These are phyloP conservation scores for Herpotrichia juniperi DNA, from an alignment of 2,329 filamentous ascomycete species.

Conservation along the genomic window DNA sequence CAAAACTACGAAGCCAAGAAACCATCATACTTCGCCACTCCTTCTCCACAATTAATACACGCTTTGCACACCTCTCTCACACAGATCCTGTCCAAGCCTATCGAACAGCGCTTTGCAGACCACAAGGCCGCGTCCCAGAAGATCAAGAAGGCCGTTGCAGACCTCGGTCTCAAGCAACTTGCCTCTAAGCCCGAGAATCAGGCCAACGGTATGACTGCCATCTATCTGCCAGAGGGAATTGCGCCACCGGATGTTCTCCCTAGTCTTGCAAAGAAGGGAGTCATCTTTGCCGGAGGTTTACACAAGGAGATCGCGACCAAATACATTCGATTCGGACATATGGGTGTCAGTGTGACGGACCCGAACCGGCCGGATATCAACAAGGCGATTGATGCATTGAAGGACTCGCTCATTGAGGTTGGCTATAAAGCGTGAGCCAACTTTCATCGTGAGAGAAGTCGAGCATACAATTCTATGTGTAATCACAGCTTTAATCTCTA, in stretches of 20 bases:
- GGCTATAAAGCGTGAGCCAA: constrained; percentile 59
- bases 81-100: constrained; percentile 81
- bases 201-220: constrained; percentile 97
- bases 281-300: constrained; percentile 92
- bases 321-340: constrained; percentile 96
- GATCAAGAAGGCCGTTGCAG: constrained; percentile 82
- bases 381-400: constrained; percentile 78
- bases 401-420: constrained; percentile 74
- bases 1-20: constrained; percentile 99
- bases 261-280: constrained; percentile 81
- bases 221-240: constrained; percentile 87
- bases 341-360: constrained; percentile 93
- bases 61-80: constrained; percentile 88
- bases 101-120: constrained; percentile 81
- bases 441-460: neutral
- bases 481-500: too few species aligned
- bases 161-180: constrained; percentile 85
- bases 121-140: constrained; percentile 81
- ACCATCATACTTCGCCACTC: constrained; percentile 96
- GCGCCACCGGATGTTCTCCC: constrained; percentile 84
- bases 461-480: too few species aligned
- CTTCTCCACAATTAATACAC: constrained; percentile 90
- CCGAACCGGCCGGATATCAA: constrained; percentile 81
- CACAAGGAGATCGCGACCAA: constrained; percentile 94
- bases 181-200: constrained; percentile 87